Percentiles rank a stretch among this genome's conserved stretches.
phyloP scores from a whole-genome alignment of 1,284 basidiomycete genomes.

The Ceratorhiza oryzae-sativae region DNA sequence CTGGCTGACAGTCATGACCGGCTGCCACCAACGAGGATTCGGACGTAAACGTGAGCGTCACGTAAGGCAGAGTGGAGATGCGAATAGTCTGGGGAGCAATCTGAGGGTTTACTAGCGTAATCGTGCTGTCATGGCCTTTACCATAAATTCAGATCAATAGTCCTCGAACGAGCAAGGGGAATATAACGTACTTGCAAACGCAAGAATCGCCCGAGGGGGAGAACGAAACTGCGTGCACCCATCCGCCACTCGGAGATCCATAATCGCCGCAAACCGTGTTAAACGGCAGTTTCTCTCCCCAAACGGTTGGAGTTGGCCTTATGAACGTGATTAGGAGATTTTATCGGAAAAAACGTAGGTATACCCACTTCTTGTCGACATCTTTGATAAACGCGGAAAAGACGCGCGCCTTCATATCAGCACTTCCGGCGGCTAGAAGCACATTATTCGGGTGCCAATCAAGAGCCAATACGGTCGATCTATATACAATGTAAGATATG shows the following conservation, averaged over 20 bases:
- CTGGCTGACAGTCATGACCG: conserved; percentile 97
- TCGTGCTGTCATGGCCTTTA: conserved; percentile 87
- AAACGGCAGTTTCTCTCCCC: conserved; percentile 98
- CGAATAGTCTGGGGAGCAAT: conserved; percentile 68
- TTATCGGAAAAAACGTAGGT: neutral
- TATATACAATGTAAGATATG: neutral
- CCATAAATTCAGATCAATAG: neutral
- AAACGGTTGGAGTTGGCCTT: conserved; percentile 88
- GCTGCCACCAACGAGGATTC: conserved; percentile 87
- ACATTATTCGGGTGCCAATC: conserved; percentile 99
- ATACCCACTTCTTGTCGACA: conserved; percentile 83
- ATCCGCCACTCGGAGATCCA: conserved; percentile 86
- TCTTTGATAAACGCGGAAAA: conserved; percentile 99
- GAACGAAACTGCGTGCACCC: conserved; percentile 96
- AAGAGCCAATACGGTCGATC: conserved; percentile 87
- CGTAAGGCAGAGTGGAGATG: conserved; percentile 77
- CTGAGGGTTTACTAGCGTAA: conserved; percentile 86
- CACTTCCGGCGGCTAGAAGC: conserved; percentile 90
- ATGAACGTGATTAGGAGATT: conserved; percentile 28
- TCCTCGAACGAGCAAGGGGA: neutral
- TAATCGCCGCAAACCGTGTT: conserved; percentile 98
- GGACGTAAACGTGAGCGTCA: conserved; percentile 83
- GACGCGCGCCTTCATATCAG: conserved; percentile 96
- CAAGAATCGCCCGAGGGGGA: conserved; percentile 93
- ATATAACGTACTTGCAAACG: conserved; percentile 80